Evolutionary conservation across 129 eudicot species (phyloP).

Genomic region (Cynara cardunculus): DNA sequence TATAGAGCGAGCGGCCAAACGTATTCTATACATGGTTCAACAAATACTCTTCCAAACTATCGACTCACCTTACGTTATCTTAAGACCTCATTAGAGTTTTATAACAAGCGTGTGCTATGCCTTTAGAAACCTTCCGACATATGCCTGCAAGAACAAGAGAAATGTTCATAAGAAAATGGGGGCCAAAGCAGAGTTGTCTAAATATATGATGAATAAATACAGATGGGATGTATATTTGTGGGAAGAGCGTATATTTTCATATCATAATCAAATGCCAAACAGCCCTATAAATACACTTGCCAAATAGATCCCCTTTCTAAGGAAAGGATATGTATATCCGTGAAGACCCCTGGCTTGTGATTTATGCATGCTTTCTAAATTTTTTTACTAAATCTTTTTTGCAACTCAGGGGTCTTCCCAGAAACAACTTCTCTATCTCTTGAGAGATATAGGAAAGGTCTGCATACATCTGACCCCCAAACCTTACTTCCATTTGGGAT

Average conservation of each 20-base stretch:
- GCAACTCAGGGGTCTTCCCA: neutral
- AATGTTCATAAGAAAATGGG: neutral
- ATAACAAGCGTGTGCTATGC: conserved; percentile 20
- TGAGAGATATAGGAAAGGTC: neutral
- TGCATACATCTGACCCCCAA: neutral
- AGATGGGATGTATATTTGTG: neutral
- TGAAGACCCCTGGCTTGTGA: neutral
- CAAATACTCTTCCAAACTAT: neutral
- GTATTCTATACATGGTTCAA: conserved; percentile 2
- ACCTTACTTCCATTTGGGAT: neutral
- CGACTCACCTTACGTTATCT: conserved; percentile 7
- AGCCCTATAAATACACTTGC: neutral
- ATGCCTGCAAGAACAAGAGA: conserved; percentile 52
- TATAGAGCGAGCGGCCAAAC: conserved; percentile 5
- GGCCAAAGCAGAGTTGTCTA: neutral
- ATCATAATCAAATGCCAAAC: neutral
- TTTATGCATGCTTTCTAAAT: no score
- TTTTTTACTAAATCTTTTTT: neutral
- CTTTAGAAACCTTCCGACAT: conserved; percentile 66
- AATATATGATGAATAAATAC: neutral
- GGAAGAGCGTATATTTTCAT: neutral
- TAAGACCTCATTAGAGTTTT: conserved; percentile 1
- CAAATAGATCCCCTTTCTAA: neutral
- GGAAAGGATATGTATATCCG: neutral
- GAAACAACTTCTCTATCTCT: neutral